These are phyloP conservation scores for Sugiyamaella smithiae DNA, from an alignment of 805 yeast genomes.

Conservation along the genomic window DNA sequence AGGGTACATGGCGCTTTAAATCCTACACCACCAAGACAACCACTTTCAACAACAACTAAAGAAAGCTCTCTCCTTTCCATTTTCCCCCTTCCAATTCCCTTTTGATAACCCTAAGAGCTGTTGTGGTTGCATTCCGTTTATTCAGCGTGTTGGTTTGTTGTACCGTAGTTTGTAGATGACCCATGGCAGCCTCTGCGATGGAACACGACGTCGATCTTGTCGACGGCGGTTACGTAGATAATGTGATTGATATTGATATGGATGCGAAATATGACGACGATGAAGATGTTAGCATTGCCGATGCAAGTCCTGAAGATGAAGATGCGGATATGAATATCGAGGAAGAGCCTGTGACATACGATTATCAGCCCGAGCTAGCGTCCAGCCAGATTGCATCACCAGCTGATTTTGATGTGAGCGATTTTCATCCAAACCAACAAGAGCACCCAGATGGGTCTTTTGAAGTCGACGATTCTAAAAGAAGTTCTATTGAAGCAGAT, in stretches of 20 bases:
- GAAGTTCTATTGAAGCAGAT: too few relatives aligned
- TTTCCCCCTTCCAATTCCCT: too few relatives aligned
- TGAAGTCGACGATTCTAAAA: neutral
- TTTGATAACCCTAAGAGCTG: too few relatives aligned
- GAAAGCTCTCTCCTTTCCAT: too few relatives aligned
- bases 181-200: conserved; percentile 1
- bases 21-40: too few relatives aligned
- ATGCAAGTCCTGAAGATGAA: conserved; percentile 4
- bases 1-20: too few relatives aligned
- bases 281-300: conserved; percentile 4
- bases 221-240: too few relatives aligned
- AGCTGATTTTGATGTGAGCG: neutral
- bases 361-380: neutral
- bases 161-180: neutral
- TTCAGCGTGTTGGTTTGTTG: too few relatives aligned
- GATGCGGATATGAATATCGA: conserved; percentile 7
- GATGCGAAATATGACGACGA: neutral
- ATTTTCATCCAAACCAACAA: neutral
- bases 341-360: neutral
- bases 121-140: too few relatives aligned
- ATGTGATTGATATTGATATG: conserved; percentile 5
- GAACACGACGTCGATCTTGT: conserved; percentile 3
- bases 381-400: neutral
- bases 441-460: neutral
- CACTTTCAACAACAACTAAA: too few relatives aligned